Evolutionary conservation across 306 rosid species (phyloP), one percentile per base, ranked within the genome.

Genomic region (Quercus ilex): DNA sequence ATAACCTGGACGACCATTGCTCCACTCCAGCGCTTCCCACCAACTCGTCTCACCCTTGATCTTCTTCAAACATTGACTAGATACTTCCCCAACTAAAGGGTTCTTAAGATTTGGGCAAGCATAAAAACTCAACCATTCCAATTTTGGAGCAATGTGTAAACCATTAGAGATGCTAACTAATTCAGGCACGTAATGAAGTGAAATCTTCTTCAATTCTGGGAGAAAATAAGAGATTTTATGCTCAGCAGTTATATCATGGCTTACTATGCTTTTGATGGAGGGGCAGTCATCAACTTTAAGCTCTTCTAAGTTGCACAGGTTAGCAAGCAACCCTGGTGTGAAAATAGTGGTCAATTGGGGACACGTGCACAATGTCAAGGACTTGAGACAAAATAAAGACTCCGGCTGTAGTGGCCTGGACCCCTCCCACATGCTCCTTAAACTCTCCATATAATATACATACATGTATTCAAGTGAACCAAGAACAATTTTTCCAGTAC

Each of bases 391-490:
- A 38, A 23, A 18, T 4, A 18, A 31, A 10, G 51, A 43, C 1
- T 43, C 1, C 3, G 0, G 14, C 8, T 14, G 79, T 10, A 38
- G 6, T 15, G 55, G 13, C 7, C n/a, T n/a, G n/a, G n/a, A n/a
- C n/a, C 80, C 81, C 1, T 43, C 57, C 6, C 75, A 75, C 0
- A 84, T 72, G 55, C 81, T 74, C 49, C 76, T 71, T 55, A 79
- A 72, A 31, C 71, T 83, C 78, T 79, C 63, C 86, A 83, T 83
- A 72, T 79, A 77, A 3, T 31, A 83, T 78, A 74, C 55, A 51
- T 38, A 59, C 63, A 78, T 17, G 19, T 14, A 20, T 25, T 51
- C 18, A 58, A 83, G 74, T 49, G 3, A 13, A 1, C 58, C 25
- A 19, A 71, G 7, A 6, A 77, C 26, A 14, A 9, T 43, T 43